Evolutionary conservation across 1,284 basidiomycete genomes (phyloP).

Genomic region (Malassezia furfur): DNA sequence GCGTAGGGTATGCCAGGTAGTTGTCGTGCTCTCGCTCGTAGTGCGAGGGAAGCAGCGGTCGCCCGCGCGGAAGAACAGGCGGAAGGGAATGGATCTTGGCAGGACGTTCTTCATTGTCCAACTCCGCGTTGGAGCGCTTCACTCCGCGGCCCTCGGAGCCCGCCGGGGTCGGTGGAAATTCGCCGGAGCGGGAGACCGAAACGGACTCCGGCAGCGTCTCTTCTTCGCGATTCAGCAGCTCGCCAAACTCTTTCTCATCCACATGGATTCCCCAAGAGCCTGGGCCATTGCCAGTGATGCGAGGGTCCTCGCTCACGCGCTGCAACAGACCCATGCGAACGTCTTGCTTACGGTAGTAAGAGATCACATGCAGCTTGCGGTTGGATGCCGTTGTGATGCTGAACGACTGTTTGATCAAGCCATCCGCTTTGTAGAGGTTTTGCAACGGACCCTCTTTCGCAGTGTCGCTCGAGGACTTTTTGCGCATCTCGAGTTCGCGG

Average conservation of each 20-base stretch:
- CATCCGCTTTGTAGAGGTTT: constrained; percentile 46
- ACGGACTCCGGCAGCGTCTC: constrained; percentile 1
- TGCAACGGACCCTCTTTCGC: constrained; percentile 25
- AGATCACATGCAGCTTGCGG: constrained; percentile 46
- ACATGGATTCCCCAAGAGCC: constrained; percentile 21
- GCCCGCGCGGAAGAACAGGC: neutral
- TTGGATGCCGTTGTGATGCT: constrained; percentile 45
- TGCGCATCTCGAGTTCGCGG: constrained; percentile 45
- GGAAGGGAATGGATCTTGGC: neutral
- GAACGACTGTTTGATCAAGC: constrained; percentile 47
- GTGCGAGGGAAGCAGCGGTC: neutral
- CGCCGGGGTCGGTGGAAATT: neutral
- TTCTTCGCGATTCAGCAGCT: constrained; percentile 6
- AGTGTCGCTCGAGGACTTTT: constrained; percentile 28
- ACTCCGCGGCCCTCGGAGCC: neutral
- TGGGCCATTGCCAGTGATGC: constrained; percentile 28
- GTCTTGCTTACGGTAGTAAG: constrained; percentile 45
- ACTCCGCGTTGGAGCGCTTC: neutral
- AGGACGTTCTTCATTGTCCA: neutral
- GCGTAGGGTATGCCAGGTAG: neutral
- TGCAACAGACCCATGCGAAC: constrained; percentile 32
- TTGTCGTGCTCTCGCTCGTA: neutral
- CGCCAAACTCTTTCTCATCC: constrained; percentile 22
- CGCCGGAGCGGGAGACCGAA: neutral
- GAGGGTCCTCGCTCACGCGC: constrained; percentile 42